phyloP scores from a whole-genome alignment of 2,329 filamentous ascomycete species.

The Epichloe amarillans region DNA sequence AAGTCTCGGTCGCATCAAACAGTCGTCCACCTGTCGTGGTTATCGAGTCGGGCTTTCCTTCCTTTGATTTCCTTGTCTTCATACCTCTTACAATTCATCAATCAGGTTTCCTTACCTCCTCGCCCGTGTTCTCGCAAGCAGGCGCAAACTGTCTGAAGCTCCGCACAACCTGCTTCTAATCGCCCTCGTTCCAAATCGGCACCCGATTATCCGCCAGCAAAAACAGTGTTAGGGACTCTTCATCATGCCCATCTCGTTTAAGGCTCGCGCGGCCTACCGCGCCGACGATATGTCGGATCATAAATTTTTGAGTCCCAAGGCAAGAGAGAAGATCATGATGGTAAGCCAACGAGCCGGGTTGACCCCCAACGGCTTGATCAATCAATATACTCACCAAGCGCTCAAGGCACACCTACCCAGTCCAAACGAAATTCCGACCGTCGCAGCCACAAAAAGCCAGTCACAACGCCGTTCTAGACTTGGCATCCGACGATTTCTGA shows the following conservation, averaged over 20 bases:
- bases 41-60: background rate
- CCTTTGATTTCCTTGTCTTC: background rate
- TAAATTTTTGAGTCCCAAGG: slow-evolving; percentile 20
- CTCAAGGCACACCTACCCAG: slow-evolving; percentile 25
- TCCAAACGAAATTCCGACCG: slow-evolving; percentile 19
- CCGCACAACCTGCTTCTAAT: background rate
- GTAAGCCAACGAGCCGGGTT: slow-evolving; percentile 12
- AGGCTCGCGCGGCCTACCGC: slow-evolving; percentile 26
- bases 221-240: background rate
- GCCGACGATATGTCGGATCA: slow-evolving; percentile 24
- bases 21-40: slow-evolving; percentile 11
- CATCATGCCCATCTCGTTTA: slow-evolving; percentile 22
- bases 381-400: slow-evolving; percentile 4
- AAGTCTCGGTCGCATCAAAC: slow-evolving; percentile 4
- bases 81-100: background rate
- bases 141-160: background rate
- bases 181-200: background rate
- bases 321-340: slow-evolving; percentile 23
- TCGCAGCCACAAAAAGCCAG: slow-evolving; percentile 11
- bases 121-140: background rate
- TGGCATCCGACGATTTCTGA: slow-evolving; percentile 48
- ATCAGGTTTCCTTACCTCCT: background rate
- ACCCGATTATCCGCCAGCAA: background rate
- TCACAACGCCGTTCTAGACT: slow-evolving; percentile 28
- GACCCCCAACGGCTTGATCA: background rate